These are phyloP conservation scores for Rhynchosporium agropyri DNA, from an alignment of 2,329 filamentous ascomycete species.

Conservation along the genomic window DNA sequence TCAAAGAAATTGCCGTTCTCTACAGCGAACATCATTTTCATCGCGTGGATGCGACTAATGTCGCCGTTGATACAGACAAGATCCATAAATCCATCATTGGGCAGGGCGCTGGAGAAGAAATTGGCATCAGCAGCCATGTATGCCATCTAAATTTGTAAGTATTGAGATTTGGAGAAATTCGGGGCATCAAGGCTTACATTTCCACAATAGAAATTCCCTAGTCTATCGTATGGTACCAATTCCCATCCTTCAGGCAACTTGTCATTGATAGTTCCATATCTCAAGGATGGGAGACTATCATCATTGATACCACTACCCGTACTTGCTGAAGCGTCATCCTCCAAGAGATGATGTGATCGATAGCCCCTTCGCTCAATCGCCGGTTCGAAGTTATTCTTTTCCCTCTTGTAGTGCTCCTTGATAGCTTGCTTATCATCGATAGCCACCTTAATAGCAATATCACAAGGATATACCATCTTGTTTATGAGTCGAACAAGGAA, in stretches of 20 bases:
- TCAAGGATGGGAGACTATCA: slow-evolving; percentile 68
- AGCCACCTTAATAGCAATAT: slow-evolving; percentile 83
- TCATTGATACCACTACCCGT: slow-evolving; percentile 35
- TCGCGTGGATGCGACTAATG: slow-evolving; percentile 64
- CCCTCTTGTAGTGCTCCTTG: slow-evolving; percentile 68
- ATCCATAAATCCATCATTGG: slow-evolving; percentile 84
- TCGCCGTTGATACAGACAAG: slow-evolving; percentile 79
- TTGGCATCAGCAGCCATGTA: slow-evolving; percentile 86
- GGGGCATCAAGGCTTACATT: slow-evolving; percentile 59
- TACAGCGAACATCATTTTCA: slow-evolving; percentile 72
- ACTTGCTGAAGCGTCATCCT: slow-evolving; percentile 41
- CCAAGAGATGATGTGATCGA: slow-evolving; percentile 32
- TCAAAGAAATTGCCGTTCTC: slow-evolving; percentile 76
- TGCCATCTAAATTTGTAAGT: slow-evolving; percentile 64
- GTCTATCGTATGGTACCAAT: slow-evolving; percentile 69
- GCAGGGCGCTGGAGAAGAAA: slow-evolving; percentile 83
- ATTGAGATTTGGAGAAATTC: neutral
- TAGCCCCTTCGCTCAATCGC: slow-evolving; percentile 38
- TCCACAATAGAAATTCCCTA: slow-evolving; percentile 92
- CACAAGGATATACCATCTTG: slow-evolving; percentile 83
- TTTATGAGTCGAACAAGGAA: slow-evolving; percentile 75
- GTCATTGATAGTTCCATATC: slow-evolving; percentile 80
- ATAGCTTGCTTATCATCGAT: slow-evolving; percentile 75
- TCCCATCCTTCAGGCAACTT: slow-evolving; percentile 78
- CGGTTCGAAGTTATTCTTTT: slow-evolving; percentile 42